Percentiles rank a stretch among this genome's conserved stretches.
phyloP scores from a whole-genome alignment of 2,329 filamentous ascomycete species.

The Calonectria pteridis region DNA sequence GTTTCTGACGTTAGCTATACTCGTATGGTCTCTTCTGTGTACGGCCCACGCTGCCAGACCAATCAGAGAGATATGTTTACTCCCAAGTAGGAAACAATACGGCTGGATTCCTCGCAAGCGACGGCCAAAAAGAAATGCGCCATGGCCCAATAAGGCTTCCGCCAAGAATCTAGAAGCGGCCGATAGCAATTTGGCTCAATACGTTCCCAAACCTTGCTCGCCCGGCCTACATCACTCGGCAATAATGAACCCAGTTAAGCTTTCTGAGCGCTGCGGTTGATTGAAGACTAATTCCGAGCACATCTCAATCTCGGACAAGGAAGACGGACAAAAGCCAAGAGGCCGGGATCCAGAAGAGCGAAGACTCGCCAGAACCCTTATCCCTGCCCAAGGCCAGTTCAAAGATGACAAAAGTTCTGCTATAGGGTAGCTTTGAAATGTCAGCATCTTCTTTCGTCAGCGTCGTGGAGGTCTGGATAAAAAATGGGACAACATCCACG shows the following conservation, averaged over 20 bases:
- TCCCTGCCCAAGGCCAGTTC: too few species aligned
- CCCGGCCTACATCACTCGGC: too few species aligned
- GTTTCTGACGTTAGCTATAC: background rate
- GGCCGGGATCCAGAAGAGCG: background rate
- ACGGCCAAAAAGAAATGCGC: too few species aligned
- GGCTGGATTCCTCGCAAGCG: too few species aligned
- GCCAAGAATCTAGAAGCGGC: background rate
- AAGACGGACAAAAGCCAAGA: background rate
- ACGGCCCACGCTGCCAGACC: too few species aligned
- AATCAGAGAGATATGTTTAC: background rate
- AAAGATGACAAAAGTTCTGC: too few species aligned
- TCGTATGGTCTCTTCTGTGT: background rate
- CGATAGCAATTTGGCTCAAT: background rate
- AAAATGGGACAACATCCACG: too few species aligned
- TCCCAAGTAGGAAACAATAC: too few species aligned
- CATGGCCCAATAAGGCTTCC: background rate
- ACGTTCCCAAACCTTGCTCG: background rate
- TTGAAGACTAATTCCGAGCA: background rate
- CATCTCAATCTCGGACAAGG: background rate
- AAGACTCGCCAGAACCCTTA: too few species aligned
- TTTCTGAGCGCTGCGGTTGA: background rate
- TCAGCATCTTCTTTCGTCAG: too few species aligned
- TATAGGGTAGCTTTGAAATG: too few species aligned
- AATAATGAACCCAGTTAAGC: background rate
- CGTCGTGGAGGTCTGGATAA: too few species aligned